A percentile compares a stretch with the other conserved stretches of the same genome.
Conservation (phyloP, 805 yeast species). For the Lachancea sp. region DNA sequence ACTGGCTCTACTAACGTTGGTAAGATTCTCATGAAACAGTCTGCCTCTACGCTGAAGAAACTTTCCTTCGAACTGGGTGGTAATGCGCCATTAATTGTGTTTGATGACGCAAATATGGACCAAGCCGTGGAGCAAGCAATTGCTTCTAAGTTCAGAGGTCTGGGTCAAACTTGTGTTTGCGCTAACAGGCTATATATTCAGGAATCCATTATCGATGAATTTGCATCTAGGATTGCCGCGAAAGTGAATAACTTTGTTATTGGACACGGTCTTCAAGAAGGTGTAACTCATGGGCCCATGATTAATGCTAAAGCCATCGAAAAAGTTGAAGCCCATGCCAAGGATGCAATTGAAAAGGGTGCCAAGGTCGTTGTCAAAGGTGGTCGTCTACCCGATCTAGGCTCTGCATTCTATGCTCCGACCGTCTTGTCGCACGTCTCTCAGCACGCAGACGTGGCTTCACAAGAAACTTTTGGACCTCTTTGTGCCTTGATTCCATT, state of each 20-base stretch:
- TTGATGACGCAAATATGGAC: constrained; percentile 54
- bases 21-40: constrained; percentile 50
- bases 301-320: constrained; percentile 45
- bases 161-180: constrained; percentile 64
- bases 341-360: constrained; percentile 50
- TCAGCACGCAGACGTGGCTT: constrained; percentile 42
- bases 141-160: constrained; percentile 52
- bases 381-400: constrained; percentile 44
- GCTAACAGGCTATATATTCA: constrained; percentile 57
- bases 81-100: constrained; percentile 58
- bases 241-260: constrained; percentile 43
- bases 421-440: constrained; percentile 48
- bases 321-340: constrained; percentile 48
- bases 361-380: constrained; percentile 48
- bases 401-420: constrained; percentile 49
- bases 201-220: constrained; percentile 43
- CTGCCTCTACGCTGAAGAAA: constrained; percentile 52
- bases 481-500: constrained; percentile 52
- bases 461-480: constrained; percentile 64
- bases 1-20: constrained; percentile 64
- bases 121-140: constrained; percentile 47
- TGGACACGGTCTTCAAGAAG: constrained; percentile 50
- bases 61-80: constrained; percentile 62
- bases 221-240: constrained; percentile 38
- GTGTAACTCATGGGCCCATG: constrained; percentile 51